Base-by-base conservation (phyloP, 495 filamentous ascomycete genomes). In the Amphirosellinia nigrospora region DNA sequence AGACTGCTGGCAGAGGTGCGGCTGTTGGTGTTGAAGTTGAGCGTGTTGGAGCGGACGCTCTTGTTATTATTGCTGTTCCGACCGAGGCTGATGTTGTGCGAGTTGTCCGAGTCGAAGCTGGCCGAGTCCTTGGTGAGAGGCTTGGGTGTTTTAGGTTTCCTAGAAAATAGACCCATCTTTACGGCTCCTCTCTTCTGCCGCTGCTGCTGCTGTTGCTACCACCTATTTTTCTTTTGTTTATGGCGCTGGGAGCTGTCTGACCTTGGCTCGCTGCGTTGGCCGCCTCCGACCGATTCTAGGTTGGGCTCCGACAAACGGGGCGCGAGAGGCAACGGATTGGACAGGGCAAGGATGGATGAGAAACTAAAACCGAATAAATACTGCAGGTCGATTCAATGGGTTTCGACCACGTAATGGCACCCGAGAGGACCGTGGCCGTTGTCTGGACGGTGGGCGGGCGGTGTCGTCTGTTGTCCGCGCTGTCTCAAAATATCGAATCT, bases 121-220 rank as follows among this genome's bases (percentile, higher is more conserved):
- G 79, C 78, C 64, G 76, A 70, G 63, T 78, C 76, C 60, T 80
- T 81, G 26, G 74, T 70, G 19, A 74, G 71, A 16, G 79, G 75
- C 79, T 81, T 83, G n/a, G 83, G 79, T 30, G 84, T 75, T 74
- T 82, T 83, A 52, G 82, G 79, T 58, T 82, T 82, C 69, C 83
- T 77, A 10, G 84, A 84, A 77, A 87, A 87, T 64, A 87, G 73
- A 74, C 85, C 85, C 85, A 87, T 70, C 34, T 63, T 70, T 63
- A 26, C n/a, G n/a, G n/a, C 38, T 55, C 36, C 19, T 52, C n/a
- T 30, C n/a, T 43, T 10, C 30, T 36, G 34, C 58, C 30, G 13
- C 48, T 43, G 28, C 52, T 46, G 10, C 34, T 55, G 43, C 11
- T 45, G 13, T n/a, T 50, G 34, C 59, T 50, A 16, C 50, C 21